phyloP scores from a whole-genome alignment of 306 rosid species.

The Urtica urens region DNA sequence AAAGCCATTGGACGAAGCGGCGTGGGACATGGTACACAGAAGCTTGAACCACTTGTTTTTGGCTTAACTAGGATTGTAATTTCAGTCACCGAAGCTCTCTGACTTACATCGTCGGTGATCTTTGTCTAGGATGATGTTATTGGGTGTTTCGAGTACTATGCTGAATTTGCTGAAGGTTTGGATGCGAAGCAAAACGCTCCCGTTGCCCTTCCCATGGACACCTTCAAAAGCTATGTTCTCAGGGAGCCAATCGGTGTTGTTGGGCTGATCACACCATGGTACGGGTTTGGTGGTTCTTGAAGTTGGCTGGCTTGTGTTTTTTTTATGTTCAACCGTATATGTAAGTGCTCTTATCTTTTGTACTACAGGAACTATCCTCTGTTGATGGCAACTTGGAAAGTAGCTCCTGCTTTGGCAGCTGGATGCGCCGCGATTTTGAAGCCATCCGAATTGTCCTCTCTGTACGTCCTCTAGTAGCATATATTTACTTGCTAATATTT shows the following conservation, averaged over 20 bases:
- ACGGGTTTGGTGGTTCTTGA: constrained; percentile 5
- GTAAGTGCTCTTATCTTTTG: constrained; percentile 10
- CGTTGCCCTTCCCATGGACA: constrained; percentile 75
- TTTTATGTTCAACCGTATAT: not conserved
- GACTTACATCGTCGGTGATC: constrained; percentile 2
- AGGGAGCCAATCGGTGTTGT: constrained; percentile 90
- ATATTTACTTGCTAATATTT: constrained; percentile 13
- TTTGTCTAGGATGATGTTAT: constrained; percentile 88
- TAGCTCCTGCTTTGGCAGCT: constrained; percentile 96
- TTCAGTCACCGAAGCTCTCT: not conserved
- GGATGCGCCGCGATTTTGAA: constrained; percentile 96
- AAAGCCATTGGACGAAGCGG: constrained; percentile 87
- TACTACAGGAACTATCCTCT: constrained; percentile 80
- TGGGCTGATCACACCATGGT: constrained; percentile 92
- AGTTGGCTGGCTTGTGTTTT: not conserved
- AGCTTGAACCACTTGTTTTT: constrained; percentile 5
- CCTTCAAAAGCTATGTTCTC: constrained; percentile 59
- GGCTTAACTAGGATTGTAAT: not conserved
- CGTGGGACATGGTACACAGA: constrained; percentile 65
- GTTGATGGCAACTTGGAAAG: constrained; percentile 93
- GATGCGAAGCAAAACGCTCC: constrained; percentile 71
- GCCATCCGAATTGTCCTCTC: constrained; percentile 90
- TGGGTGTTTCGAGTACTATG: constrained; percentile 91
- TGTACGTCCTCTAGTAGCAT: constrained; percentile 41
- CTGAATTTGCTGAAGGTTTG: constrained; percentile 91